phyloP scores from a whole-genome alignment of 306 rosid species.

The Amphicarpaea edgeworthii region DNA sequence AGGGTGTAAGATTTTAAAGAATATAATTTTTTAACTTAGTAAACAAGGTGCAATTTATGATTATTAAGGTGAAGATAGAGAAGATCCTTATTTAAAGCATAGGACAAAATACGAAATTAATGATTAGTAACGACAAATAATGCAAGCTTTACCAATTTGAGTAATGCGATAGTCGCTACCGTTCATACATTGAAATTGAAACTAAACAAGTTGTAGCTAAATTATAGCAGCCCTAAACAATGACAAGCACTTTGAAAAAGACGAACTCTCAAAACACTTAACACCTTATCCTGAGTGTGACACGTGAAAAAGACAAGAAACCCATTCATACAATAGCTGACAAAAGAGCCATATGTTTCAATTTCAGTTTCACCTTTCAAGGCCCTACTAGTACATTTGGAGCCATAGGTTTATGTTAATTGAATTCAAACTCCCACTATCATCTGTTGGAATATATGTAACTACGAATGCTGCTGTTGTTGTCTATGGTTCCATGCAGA shows the following conservation, averaged over 20 bases:
- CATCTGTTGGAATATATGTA: constrained; percentile 11
- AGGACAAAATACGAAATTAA: neutral
- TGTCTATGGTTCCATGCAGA: constrained; percentile 23
- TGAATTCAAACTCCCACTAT: neutral
- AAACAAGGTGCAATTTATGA: neutral
- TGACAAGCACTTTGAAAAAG: constrained; percentile 19
- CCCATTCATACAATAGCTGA: neutral
- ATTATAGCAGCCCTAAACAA: constrained; percentile 18
- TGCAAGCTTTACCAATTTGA: neutral
- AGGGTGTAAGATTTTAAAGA: neutral
- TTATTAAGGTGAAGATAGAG: neutral
- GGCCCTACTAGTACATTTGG: neutral
- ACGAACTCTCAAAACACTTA: constrained; percentile 6
- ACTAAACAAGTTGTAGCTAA: constrained; percentile 13
- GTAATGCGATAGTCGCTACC: neutral
- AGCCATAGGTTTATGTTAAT: constrained; percentile 15
- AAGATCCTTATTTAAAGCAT: neutral
- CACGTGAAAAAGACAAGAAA: constrained; percentile 24
- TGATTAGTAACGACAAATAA: neutral
- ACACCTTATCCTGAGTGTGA: constrained; percentile 30
- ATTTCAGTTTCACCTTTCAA: constrained; percentile 26
- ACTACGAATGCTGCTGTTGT: neutral
- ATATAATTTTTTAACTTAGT: neutral
- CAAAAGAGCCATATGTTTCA: neutral
- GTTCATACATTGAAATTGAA: neutral